Evolutionary conservation across 495 filamentous ascomycete genomes (phyloP), one percentile per base, ranked within the genome.

Genomic region (Aspergillus homomorphus): DNA sequence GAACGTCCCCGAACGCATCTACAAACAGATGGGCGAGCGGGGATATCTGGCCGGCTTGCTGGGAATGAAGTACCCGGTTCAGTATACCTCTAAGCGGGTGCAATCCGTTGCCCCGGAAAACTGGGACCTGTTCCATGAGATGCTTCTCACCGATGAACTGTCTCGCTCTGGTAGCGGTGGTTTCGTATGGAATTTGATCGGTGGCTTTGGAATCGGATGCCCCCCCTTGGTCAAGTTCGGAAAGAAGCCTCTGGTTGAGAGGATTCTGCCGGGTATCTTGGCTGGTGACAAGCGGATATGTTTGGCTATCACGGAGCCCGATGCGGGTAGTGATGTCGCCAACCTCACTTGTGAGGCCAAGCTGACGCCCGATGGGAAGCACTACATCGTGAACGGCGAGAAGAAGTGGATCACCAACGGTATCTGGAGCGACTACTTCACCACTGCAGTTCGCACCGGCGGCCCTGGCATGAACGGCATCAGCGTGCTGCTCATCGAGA

Each of bases 341-440:
- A 97, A 95, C 75, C 74, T 98, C 42, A 92, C 86, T 22, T 97
- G 93, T 70, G 92, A 96, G 79, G 94, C 94, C 24, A 96, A 95
- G 78, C 87, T 96, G 45, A 87, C 81, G 53, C 85, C 90, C 63
- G 93, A 97, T 69, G 94, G 94, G 68, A 98, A 97, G 81, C 90
- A 97, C 73, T 98, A 95, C 73, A 97, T 98, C 59, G 94, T 98
- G 73, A 98, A 98, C 69, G 94, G 94, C 44, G 94, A 97, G 83
- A 98, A 98, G 87, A 98, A 98, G 75, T 98, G 94, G 94, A 98
- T 98, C 74, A 97, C 93, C 67, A 98, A 98, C 78, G 94, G 94
- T 65, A 83, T 96, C 60, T 97, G 90, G 89, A 83, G 80, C 56
- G 94, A 98, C 71, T 98, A 97, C 77, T 98, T 98, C 80, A 98